Base-by-base conservation (phyloP, 2,329 filamentous ascomycete genomes). In the Neonectria punicea region DNA sequence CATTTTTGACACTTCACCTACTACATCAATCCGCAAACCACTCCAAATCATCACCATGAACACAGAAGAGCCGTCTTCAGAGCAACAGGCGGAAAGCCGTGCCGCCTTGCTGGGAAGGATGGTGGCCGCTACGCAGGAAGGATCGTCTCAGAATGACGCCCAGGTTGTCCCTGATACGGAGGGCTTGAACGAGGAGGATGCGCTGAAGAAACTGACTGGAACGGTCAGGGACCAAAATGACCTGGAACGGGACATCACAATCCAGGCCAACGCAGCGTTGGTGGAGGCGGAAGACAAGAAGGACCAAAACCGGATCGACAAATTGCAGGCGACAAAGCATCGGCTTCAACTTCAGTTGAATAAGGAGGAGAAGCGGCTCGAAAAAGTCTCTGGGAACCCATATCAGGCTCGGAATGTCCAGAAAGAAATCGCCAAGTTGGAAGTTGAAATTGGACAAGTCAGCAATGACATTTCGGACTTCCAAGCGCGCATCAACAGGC, bases 201-300 rank as follows among this genome's bases (percentile, higher is more conserved):
- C 87, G 20, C 81, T 94, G 30, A 83, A 85, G 62, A 86, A 86
- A 47, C 81, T 94, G 44, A 89, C 91, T 5, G 87, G 89, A 56
- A 86, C 90, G 63, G 89, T 96, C 22, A 89, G 93, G 62, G 90
- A 97, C 73, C 95, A 98, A 78, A 91, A 94, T 81, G 94, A 98
- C 64, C 82, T 98, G 20, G 95, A 98, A 79, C 87, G 93, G 67
- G 94, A 97, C 74, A 97, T 98, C 68, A 87, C 87, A 1, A 77
- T 84, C 16, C 86, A 91, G 70, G 89, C 88, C 4, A 89, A 86
- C 59, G 81, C 85, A 18, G 86, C 85, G 0, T 77, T 91, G 60
- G 86, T 86, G 49, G 87, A 90, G 60, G 85, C 85, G 44, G 89
- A 91, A 67, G 88, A 91, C 70, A 87, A 87, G 72, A 85, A 85